Evolutionary conservation across 306 rosid species (phyloP).

Genomic region (Echinosophora koreensis): DNA sequence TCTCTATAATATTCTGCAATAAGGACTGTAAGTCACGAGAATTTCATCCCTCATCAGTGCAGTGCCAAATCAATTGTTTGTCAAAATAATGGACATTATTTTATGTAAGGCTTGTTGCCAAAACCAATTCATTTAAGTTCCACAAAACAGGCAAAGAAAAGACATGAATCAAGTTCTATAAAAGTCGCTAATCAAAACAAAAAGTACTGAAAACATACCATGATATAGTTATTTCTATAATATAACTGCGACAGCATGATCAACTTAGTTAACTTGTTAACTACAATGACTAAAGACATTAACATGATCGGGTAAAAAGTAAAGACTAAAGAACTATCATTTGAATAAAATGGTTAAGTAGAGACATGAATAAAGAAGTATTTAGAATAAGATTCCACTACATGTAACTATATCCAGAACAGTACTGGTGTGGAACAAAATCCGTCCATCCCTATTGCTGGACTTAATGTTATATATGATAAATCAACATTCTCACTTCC

Average conservation of each 20-base stretch:
- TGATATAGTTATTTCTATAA: not conserved
- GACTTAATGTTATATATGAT: not conserved
- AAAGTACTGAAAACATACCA: constrained; percentile 26
- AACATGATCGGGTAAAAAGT: not conserved
- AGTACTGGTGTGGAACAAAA: constrained; percentile 9
- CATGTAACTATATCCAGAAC: constrained; percentile 4
- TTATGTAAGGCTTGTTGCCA: constrained; percentile 17
- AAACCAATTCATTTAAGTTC: constrained; percentile 32
- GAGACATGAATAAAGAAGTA: not conserved
- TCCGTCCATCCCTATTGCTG: not conserved
- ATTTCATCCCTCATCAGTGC: constrained; percentile 18
- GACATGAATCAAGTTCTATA: constrained; percentile 19
- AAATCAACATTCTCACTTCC: constrained; percentile 13
- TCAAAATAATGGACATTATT: constrained; percentile 27
- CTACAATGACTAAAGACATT: not conserved
- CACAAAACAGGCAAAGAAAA: constrained; percentile 16
- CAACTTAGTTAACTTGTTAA: constrained; percentile 19
- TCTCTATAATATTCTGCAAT: constrained; percentile 10
- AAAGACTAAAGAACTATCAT: not conserved
- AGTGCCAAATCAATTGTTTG: constrained; percentile 32
- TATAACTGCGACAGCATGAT: constrained; percentile 24
- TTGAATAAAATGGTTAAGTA: constrained; percentile 28
- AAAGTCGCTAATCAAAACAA: constrained; percentile 1
- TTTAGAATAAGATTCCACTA: not conserved
- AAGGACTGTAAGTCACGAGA: constrained; percentile 5